These are phyloP conservation scores for Cytospora leucostoma DNA, from an alignment of 2,329 filamentous ascomycete species.

Conservation along the genomic window DNA sequence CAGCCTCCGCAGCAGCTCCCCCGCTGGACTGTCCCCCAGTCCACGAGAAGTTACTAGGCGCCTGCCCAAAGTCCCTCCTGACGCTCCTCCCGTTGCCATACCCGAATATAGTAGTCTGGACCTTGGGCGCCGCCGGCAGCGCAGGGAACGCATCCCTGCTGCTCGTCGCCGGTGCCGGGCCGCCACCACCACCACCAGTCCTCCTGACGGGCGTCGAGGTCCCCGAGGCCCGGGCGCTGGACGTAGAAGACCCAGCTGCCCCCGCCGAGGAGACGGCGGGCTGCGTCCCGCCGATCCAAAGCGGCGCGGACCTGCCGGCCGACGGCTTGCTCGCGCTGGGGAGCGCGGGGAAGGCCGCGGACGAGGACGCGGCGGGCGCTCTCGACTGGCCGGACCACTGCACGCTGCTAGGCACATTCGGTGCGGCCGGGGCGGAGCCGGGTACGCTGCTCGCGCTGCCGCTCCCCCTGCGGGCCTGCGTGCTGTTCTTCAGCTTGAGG, in stretches of 20 bases:
- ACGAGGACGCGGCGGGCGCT: conserved; percentile 30
- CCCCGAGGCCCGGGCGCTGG: conserved; percentile 5
- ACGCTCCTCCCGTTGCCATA: conserved; percentile 57
- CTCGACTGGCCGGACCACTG: conserved; percentile 19
- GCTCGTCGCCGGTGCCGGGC: conserved; percentile 28
- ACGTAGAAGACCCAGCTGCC: neutral
- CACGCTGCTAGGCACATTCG: conserved; percentile 13
- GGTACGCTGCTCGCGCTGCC: conserved; percentile 37
- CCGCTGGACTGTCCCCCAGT: conserved; percentile 36
- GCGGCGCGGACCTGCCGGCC: conserved; percentile 5
- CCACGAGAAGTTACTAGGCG: conserved; percentile 56
- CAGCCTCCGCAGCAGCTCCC: conserved; percentile 31
- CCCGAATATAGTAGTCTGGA: conserved; percentile 62
- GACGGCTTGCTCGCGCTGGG: conserved; percentile 33
- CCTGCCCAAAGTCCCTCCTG: conserved; percentile 51
- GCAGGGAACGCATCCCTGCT: conserved; percentile 75
- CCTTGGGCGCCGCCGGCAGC: conserved; percentile 75
- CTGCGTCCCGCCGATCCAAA: conserved; percentile 32
- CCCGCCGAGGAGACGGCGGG: neutral
- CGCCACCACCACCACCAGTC: conserved; percentile 15
- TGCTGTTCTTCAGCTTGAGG: conserved; percentile 62
- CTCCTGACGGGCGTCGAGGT: conserved; percentile 12
- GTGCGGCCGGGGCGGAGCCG: conserved; percentile 27
- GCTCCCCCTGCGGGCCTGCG: conserved; percentile 42
- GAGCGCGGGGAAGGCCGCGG: conserved; percentile 49